A percentile compares a stretch with the other conserved stretches of the same genome.
Conservation (phyloP, 176 grass and related monocot genomes). For the Thalia dealbata region DNA sequence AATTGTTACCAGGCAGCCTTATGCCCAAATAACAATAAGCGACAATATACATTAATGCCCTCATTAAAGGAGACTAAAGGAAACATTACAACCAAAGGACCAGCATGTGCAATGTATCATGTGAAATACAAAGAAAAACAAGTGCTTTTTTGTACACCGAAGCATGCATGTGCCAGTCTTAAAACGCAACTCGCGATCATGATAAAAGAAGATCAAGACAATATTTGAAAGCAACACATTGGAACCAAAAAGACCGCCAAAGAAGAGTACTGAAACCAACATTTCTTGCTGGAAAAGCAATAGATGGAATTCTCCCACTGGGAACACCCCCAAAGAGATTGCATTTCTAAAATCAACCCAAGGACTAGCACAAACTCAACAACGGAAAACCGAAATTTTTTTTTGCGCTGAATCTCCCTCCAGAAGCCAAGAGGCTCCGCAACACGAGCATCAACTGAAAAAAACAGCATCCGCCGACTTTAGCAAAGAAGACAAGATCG, state of each 20-base stretch:
- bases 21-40: not conserved
- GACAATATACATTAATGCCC: not conserved
- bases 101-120: not conserved
- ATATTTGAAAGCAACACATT: not conserved
- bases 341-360: not conserved
- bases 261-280: not conserved
- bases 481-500: not conserved
- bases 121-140: no score
- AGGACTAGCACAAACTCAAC: not conserved
- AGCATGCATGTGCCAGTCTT: not conserved
- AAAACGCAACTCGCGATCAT: not conserved
- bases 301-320: not conserved
- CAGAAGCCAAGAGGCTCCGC: not conserved
- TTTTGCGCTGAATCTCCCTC: no score
- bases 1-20: not conserved
- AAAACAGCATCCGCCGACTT: not conserved
- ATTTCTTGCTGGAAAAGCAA: not conserved
- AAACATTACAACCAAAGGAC: not conserved
- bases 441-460: no score
- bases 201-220: not conserved
- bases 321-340: not conserved
- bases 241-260: not conserved
- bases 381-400: no score
- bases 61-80: not conserved
- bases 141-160: not conserved